Percentiles rank a stretch among this genome's conserved stretches.
Conservation (phyloP, 2,329 filamentous ascomycete species). For the Fusarium sterilihyphosum region DNA sequence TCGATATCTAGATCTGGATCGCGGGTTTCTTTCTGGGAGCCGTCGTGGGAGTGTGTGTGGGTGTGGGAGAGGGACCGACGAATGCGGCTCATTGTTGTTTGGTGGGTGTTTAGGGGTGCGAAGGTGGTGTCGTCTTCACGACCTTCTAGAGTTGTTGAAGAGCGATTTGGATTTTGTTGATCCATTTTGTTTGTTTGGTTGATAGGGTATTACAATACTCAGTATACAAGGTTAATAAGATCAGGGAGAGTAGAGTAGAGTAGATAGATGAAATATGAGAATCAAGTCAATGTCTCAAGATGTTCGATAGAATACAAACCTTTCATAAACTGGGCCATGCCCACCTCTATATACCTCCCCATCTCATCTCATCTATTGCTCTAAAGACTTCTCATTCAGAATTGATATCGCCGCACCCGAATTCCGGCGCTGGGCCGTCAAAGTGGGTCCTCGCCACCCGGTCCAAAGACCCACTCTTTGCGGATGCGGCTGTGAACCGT, state of each 20-base stretch:
- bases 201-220: not conserved
- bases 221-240: not conserved
- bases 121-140: slow-evolving; percentile 29
- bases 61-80: slow-evolving; percentile 39
- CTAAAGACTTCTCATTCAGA: not conserved
- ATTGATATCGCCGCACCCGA: slow-evolving; percentile 24
- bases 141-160: slow-evolving; percentile 31
- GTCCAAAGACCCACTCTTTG: not conserved
- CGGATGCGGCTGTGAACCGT: slow-evolving; percentile 31
- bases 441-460: slow-evolving; percentile 10
- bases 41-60: slow-evolving; percentile 10
- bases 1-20: slow-evolving; percentile 61
- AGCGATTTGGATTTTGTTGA: slow-evolving; percentile 22
- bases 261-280: not conserved
- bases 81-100: slow-evolving; percentile 24
- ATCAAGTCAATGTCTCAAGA: slow-evolving; percentile 23
- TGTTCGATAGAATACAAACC: not conserved
- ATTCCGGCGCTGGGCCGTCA: slow-evolving; percentile 30
- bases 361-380: not conserved
- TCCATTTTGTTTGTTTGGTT: slow-evolving; percentile 15
- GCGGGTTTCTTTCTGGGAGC: slow-evolving; percentile 47
- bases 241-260: not conserved
- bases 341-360: slow-evolving; percentile 33
- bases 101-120: slow-evolving; percentile 38
- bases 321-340: not conserved